Base-by-base conservation (phyloP, 371 early-diverging fungal species). In the Mortierella sp. region DNA sequence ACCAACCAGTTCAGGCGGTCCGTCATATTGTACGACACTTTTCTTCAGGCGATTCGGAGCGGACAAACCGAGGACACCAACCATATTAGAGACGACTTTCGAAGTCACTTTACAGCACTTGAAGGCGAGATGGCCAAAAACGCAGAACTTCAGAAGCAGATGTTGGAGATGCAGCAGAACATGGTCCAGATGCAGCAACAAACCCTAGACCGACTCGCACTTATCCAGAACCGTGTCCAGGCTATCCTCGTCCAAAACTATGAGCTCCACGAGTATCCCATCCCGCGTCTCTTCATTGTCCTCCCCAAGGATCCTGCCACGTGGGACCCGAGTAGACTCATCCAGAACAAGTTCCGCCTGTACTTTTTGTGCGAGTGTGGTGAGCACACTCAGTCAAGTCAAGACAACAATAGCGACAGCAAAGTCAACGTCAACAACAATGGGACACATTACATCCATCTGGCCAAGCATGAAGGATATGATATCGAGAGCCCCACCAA, bases 331-430 rank as follows among this genome's bases (percentile, higher is more conserved):
- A 16, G 21, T 74, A 54, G 74, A 21, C 73, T 44, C 8, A 54
- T 57, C 3, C 68, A 76, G 10, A 70, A 73, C 63, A 73, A 45
- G 44, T 79, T 79, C 34, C 79, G 79, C 26, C 55, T 83, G 16
- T 74, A 54, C 42, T 83, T 79, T 71, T 76, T 84, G 70, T 84
- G 84, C 63, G 84, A 84, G 54, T 84, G 84, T 50, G 84, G 80
- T 0, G 84, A 80, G n/a, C 80, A 84, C 58, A 80, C 84, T 6
- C 63, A n/a, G 34, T 54, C 72, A 26, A 48, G 34, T 19, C 80
- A 74, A 4, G 58, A 72, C 68, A 77, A 16, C 38, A 54, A 1
- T 24, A 55, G n/a, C 55, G 21, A 19, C 55, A 65, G 42, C 6
- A 38, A 3, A 10, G 6, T 24, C 38, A 34, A 65, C 42, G 10